Conservation (phyloP, 2,329 filamentous ascomycete species). For the Lachnellula occidentalis region DNA sequence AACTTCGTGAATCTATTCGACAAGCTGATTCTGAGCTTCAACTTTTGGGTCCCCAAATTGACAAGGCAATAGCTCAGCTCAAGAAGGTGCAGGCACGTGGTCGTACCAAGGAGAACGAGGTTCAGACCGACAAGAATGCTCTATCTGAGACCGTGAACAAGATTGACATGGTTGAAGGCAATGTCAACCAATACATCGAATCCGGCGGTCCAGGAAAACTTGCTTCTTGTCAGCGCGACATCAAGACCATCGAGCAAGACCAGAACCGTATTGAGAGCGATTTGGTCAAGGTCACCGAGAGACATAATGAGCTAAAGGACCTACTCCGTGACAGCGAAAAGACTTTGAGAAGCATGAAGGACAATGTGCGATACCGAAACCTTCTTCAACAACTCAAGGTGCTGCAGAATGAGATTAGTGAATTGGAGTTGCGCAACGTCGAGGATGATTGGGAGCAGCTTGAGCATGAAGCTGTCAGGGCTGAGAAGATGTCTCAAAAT, state of each 20-base stretch:
- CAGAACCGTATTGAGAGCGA: slow-evolving; percentile 63
- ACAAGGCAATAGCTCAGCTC: slow-evolving; percentile 67
- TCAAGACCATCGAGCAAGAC: slow-evolving; percentile 60
- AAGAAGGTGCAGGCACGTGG: slow-evolving; percentile 72
- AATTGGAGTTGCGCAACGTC: slow-evolving; percentile 73
- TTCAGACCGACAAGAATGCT: slow-evolving; percentile 64
- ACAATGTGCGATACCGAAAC: slow-evolving; percentile 83
- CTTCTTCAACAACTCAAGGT: slow-evolving; percentile 62
- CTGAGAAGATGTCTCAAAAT: slow-evolving; percentile 63
- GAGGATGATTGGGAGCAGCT: slow-evolving; percentile 76
- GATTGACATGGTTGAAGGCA: slow-evolving; percentile 66
- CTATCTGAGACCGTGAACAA: slow-evolving; percentile 72
- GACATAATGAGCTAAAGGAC: slow-evolving; percentile 72
- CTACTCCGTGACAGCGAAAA: slow-evolving; percentile 74
- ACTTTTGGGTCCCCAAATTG: slow-evolving; percentile 67
- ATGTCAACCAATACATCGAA: slow-evolving; percentile 75
- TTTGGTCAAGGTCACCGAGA: slow-evolving; percentile 58
- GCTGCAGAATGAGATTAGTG: slow-evolving; percentile 63
- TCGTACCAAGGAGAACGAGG: slow-evolving; percentile 64
- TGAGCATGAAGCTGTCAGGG: slow-evolving; percentile 59
- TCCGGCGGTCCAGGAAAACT: slow-evolving; percentile 70
- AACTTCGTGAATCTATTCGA: slow-evolving; percentile 66
- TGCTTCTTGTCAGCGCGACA: slow-evolving; percentile 61
- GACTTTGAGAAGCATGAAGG: slow-evolving; percentile 78
- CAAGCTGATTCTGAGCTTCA: slow-evolving; percentile 68